Conservation (phyloP, 768 basidiomycete genomes). For the Lactarius deliciosus region DNA sequence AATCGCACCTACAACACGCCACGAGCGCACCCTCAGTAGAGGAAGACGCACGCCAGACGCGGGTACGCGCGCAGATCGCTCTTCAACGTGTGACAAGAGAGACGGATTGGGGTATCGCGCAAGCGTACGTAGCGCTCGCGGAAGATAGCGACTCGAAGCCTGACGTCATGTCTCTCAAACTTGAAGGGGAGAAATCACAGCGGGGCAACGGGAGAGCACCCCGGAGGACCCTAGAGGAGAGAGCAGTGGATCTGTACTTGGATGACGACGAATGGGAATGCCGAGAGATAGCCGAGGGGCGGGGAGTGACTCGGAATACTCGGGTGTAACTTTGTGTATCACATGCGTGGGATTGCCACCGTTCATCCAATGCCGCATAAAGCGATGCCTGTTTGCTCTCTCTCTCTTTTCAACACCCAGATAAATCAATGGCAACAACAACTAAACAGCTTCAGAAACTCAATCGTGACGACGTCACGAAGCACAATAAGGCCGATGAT, state of each 20-base stretch:
- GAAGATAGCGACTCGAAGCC: constrained; percentile 38
- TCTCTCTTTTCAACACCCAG: not conserved
- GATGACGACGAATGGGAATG: constrained; percentile 72
- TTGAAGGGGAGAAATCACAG: constrained; percentile 32
- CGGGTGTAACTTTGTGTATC: constrained; percentile 3
- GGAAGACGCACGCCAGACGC: constrained; percentile 44
- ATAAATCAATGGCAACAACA: constrained; percentile 31
- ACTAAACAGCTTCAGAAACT: constrained; percentile 45
- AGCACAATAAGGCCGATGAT: constrained; percentile 80
- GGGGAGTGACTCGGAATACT: not conserved
- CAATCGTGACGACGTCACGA: constrained; percentile 68
- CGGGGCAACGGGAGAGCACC: constrained; percentile 27
- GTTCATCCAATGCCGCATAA: not conserved
- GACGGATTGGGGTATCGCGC: constrained; percentile 62
- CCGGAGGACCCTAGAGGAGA: constrained; percentile 42
- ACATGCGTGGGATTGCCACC: not conserved
- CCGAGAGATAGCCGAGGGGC: constrained; percentile 38
- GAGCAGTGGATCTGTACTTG: constrained; percentile 59
- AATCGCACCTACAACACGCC: constrained; percentile 34
- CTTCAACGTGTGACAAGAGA: constrained; percentile 69
- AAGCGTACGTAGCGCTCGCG: constrained; percentile 69
- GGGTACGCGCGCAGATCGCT: constrained; percentile 57
- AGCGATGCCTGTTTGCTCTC: not conserved
- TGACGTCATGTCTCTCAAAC: constrained; percentile 12
- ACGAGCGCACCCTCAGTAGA: constrained; percentile 37